Percentiles rank a stretch among this genome's conserved stretches.
Evolutionary conservation across 1,284 basidiomycete genomes (phyloP).

Genomic region (Heterobasidion parviporum): DNA sequence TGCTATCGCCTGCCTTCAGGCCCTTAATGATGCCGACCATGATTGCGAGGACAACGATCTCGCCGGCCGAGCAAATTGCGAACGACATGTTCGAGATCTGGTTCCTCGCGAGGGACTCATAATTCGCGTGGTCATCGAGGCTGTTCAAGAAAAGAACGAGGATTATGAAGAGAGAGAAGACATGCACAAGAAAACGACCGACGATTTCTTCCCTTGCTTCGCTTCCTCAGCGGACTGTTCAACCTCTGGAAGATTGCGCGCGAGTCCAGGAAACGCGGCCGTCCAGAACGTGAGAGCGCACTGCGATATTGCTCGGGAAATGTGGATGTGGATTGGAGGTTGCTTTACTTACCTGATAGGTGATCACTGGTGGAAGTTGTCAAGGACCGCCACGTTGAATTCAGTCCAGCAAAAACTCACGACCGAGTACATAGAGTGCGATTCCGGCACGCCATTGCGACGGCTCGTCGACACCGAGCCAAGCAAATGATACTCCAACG

Average conservation of each 20-base stretch:
- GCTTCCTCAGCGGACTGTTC: constrained; percentile 36
- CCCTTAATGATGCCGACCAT: constrained; percentile 76
- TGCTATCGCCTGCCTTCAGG: constrained; percentile 51
- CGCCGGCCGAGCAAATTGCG: constrained; percentile 62
- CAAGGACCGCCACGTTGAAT: neutral
- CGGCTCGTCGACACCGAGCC: constrained; percentile 64
- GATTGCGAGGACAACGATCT: constrained; percentile 63
- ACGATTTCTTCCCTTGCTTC: constrained; percentile 39
- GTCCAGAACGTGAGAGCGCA: constrained; percentile 78
- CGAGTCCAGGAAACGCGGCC: constrained; percentile 75
- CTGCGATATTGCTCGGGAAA: constrained; percentile 20
- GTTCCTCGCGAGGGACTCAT: constrained; percentile 66
- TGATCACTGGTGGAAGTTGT: constrained; percentile 44
- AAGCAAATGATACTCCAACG: constrained; percentile 66
- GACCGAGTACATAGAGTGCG: constrained; percentile 68
- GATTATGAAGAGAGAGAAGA: neutral
- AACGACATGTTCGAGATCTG: constrained; percentile 79
- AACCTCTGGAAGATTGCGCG: constrained; percentile 66
- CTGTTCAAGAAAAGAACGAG: constrained; percentile 23
- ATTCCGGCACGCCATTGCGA: constrained; percentile 64
- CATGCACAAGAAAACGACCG: constrained; percentile 7
- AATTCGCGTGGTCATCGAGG: constrained; percentile 44
- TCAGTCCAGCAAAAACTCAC: constrained; percentile 29
- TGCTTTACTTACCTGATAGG: constrained; percentile 50
- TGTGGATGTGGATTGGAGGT: neutral